Evolutionary conservation across 345 rosid species (phyloP).

Genomic region (Gossypium turneri): DNA sequence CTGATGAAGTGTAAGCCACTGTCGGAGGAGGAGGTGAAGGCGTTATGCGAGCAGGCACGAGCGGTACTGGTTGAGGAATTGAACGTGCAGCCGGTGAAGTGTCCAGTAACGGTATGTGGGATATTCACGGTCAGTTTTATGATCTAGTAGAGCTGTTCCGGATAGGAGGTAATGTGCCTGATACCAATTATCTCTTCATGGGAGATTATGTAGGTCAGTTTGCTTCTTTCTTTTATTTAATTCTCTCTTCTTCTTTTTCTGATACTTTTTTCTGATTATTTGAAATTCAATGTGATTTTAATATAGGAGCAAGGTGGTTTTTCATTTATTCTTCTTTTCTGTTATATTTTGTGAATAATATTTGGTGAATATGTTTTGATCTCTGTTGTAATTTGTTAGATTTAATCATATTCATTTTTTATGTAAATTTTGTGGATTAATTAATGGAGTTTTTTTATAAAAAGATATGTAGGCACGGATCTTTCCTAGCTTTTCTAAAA

Average conservation of each 20-base stretch:
- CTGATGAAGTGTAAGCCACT: slow-evolving; percentile 95
- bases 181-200: slow-evolving; percentile 97
- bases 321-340: neutral
- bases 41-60: slow-evolving; percentile 90
- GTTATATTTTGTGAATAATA: neutral
- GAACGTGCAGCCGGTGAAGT: slow-evolving; percentile 99
- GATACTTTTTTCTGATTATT: neutral
- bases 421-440: neutral
- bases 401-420: neutral
- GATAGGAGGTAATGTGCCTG: slow-evolving; percentile 94
- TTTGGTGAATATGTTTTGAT: neutral
- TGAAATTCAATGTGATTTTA: neutral
- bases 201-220: slow-evolving; percentile 95
- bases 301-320: neutral
- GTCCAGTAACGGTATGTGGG: slow-evolving; percentile 99
- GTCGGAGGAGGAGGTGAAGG: slow-evolving; percentile 73
- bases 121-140: slow-evolving; percentile 98
- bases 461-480: neutral
- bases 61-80: slow-evolving; percentile 96
- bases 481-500: neutral
- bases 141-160: slow-evolving; percentile 88
- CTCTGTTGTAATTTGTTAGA: neutral
- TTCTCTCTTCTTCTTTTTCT: neutral
- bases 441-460: neutral
- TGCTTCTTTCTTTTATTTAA: neutral